Evolutionary conservation across 2,329 filamentous ascomycete species (phyloP).

Genomic region (Westerdykella aurantiaca): DNA sequence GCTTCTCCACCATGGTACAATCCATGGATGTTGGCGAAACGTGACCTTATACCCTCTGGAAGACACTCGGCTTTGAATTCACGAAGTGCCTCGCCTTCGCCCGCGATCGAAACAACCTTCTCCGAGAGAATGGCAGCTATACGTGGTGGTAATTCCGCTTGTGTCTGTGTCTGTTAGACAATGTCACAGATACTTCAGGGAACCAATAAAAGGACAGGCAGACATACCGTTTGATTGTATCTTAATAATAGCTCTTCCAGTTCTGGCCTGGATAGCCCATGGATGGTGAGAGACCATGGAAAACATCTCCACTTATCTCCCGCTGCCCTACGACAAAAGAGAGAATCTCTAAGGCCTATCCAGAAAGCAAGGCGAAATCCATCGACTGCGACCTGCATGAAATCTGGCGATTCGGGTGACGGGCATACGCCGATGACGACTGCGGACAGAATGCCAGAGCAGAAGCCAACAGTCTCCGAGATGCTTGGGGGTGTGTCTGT

Average conservation of each 20-base stretch:
- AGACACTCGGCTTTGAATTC: background rate
- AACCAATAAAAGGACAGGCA: no score
- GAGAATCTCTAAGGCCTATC: constrained; percentile 1
- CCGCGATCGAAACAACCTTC: constrained; percentile 1
- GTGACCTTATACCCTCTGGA: background rate
- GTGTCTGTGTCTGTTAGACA: background rate
- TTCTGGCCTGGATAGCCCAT: no score
- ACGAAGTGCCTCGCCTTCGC: background rate
- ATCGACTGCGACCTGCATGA: background rate
- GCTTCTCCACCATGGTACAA: constrained; percentile 8
- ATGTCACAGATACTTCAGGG: no score
- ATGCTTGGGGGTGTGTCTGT: background rate
- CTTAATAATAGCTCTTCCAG: no score
- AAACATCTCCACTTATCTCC: background rate
- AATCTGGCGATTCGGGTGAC: background rate
- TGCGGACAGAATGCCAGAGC: constrained; percentile 7
- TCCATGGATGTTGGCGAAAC: background rate
- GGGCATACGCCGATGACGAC: background rate
- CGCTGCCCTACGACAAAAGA: background rate
- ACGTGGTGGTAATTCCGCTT: background rate
- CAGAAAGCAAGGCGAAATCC: constrained; percentile 4
- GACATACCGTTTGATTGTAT: no score
- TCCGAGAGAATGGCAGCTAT: background rate
- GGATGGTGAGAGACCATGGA: constrained; percentile 4
- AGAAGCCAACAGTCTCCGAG: constrained; percentile 5